Base-by-base conservation (phyloP, 768 basidiomycete genomes). In the Mycena alexandri region DNA sequence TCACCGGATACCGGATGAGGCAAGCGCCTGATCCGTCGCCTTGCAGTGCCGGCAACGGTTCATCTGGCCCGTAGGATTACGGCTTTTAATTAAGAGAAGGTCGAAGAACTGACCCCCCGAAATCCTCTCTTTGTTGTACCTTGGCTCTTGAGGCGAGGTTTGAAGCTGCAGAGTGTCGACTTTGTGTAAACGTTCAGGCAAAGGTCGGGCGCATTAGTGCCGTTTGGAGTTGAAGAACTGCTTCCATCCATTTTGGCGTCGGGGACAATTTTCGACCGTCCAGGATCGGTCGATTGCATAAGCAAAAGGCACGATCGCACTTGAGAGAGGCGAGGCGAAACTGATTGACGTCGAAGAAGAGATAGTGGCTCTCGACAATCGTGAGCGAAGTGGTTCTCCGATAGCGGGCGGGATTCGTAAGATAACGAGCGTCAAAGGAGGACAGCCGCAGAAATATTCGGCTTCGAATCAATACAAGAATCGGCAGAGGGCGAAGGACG, bases 231-330 rank as follows among this genome's bases (percentile, higher is more conserved):
- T 43, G 64, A 54, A 19, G 10, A 34, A 6, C 5, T 19, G 41
- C 43, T 65, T 47, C 44, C 16, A 52, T 29, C 29, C 29, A 29
- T 29, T 29, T 51, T 44, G 11, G 33, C 42, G 25, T 25, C 44
- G 41, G 53, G 65, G 59, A 61, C 25, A 67, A 6, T 61, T 67
- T 11, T 47, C 41, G 59, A 25, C 65, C 65, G 65, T 61, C 53
- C 24, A 55, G 17, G 47, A 43, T 38, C 22, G 29, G 60, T 22
- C 42, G 12, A 12, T 61, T 55, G 9, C 22, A 38, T 42, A 61
- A 67, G 47, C 47, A 54, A 17, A 21, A 60, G 65, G 65, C 9
- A 58, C 65, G 21, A 67, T 67, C 59, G 61, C 25, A 16, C 2
- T 42, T 3, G 24, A 2, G 52, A 54, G 14, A 47, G 2, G 24